Percentiles rank a stretch among this genome's conserved stretches.
phyloP scores from a whole-genome alignment of 768 basidiomycete genomes.

The Phanerodontia chrysosporium region DNA sequence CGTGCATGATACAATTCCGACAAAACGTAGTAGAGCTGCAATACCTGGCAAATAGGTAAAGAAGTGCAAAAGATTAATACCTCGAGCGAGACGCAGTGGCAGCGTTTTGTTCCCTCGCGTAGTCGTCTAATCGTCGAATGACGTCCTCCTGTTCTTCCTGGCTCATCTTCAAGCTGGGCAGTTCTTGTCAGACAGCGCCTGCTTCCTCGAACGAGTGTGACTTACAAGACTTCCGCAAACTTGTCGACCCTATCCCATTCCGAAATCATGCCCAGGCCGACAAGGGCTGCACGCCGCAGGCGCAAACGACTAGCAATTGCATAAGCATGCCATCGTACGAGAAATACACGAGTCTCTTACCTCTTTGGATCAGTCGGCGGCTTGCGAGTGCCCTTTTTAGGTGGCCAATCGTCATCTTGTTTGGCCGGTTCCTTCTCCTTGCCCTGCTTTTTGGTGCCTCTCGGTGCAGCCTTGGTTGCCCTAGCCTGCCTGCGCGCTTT shows the following conservation, averaged over 20 bases:
- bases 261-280: conserved; percentile 58
- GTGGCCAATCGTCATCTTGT: conserved; percentile 56
- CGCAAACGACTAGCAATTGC: conserved; percentile 36
- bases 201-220: conserved; percentile 8
- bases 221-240: conserved; percentile 69
- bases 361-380: conserved; percentile 41
- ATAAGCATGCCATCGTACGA: background rate
- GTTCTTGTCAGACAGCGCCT: background rate
- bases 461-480: background rate
- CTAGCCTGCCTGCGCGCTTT: conserved; percentile 17
- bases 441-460: conserved; percentile 12
- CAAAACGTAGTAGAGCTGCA: too few species aligned
- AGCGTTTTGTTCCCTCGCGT: background rate
- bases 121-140: conserved; percentile 1
- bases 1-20: too few species aligned
- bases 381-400: conserved; percentile 54
- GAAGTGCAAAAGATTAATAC: too few species aligned
- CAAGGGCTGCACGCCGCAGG: conserved; percentile 54
- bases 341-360: conserved; percentile 38
- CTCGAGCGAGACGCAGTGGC: background rate
- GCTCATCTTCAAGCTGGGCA: background rate
- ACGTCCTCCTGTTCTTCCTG: conserved; percentile 3
- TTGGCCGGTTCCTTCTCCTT: conserved; percentile 14
- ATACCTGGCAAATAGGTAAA: too few species aligned
- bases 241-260: conserved; percentile 43